Evolutionary conservation across 2,329 filamentous ascomycete genomes (phyloP), one percentile per base, ranked within the genome.

Genomic region (Pestalotiopsis sp.): DNA sequence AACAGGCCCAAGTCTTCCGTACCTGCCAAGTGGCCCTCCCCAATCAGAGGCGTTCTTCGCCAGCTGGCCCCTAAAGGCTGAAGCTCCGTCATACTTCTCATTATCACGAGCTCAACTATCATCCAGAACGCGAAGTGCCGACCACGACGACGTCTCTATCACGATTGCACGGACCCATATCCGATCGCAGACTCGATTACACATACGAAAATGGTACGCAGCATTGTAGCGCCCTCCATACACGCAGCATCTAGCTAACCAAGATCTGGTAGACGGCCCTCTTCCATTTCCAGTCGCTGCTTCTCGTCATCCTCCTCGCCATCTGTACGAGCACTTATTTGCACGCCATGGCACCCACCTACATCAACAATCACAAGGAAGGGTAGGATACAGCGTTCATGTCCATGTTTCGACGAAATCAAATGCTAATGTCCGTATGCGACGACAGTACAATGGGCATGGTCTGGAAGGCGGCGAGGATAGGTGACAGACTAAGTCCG

Each of bases 221-320:
- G n/a, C 17, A 14, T 12, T 59, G 17, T 17, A 36, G 12, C 27
- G 12, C 57, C 57, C 9, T 9, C 23, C 3, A 6, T n/a, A 57
- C 36, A 25, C 45, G 27, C 64, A 25, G 23, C 39, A 27, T 12
- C 20, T 45, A 61, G 58, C 67, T 68, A 62, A 59, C 17, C 23
- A 52, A 45, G 68, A 62, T 52, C n/a, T 5, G 12, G 14, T 45
- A 98, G 96, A 93, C 96, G 69, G 96, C 96, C 67, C 92, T 99
- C 77, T 98, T 99, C 91, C 98, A 98, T 84, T 98, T 99, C 86
- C 94, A 98, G 82, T 97, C 94, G 69, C 92, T 98, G 75, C 89
- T 99, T 75, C 90, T 98, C 76, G 95, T 98, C 74, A 90, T 99
- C 76, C 90, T 99, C 65, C 92, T 99, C 74, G 90, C 97, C 75